Conservation (phyloP, 2,329 filamentous ascomycete species). For the Ophiostoma triangulosporum region DNA sequence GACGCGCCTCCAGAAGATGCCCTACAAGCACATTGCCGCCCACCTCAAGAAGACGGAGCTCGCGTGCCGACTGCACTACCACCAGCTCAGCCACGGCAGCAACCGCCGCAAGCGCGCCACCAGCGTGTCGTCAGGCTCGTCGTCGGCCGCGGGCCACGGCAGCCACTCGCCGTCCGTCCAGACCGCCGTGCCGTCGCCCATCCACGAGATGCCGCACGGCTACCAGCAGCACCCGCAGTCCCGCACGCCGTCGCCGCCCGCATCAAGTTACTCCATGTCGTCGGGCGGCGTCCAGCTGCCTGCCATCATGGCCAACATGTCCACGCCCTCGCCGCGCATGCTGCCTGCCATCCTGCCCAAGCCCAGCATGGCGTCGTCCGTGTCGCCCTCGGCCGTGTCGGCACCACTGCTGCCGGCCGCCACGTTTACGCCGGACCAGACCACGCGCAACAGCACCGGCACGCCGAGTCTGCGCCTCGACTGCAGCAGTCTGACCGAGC, state of each 20-base stretch:
- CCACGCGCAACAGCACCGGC: neutral
- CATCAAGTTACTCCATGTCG: neutral
- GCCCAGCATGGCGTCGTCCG: conserved; percentile 26
- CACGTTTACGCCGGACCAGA: conserved; percentile 23
- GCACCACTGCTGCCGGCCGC: conserved; percentile 31
- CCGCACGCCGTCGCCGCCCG: neutral
- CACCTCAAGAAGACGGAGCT: conserved; percentile 80
- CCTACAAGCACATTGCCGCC: conserved; percentile 78
- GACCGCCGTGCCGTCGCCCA: conserved; percentile 35
- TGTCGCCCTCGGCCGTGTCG: neutral
- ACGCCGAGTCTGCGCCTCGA: conserved; percentile 41
- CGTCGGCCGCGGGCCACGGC: conserved; percentile 19
- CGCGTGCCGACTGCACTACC: conserved; percentile 75
- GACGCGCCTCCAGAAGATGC: conserved; percentile 76
- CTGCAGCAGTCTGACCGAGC: conserved; percentile 34
- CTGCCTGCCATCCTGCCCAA: conserved; percentile 54
- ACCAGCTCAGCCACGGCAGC: conserved; percentile 71
- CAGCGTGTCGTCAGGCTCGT: conserved; percentile 55
- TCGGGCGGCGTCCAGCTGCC: conserved; percentile 36
- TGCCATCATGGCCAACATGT: conserved; percentile 28
- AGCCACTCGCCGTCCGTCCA: conserved; percentile 37
- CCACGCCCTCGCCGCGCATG: conserved; percentile 29
- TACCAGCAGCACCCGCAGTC: neutral
- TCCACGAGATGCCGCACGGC: conserved; percentile 28
- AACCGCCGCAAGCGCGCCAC: conserved; percentile 65